phyloP scores from a whole-genome alignment of 805 yeast species.

The Ogataea ramenticola region DNA sequence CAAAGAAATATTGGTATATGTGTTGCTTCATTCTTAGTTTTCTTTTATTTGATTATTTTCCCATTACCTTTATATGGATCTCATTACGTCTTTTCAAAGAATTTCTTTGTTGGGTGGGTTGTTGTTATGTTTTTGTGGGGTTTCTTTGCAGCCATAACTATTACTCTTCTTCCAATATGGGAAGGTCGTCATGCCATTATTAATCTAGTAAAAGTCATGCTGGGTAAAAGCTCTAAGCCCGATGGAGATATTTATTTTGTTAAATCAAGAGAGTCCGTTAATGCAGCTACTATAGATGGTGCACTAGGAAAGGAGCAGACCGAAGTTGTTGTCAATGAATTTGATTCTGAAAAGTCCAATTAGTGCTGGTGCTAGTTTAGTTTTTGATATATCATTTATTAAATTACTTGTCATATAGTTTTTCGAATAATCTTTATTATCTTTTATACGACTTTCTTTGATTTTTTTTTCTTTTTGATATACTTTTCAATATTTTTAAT shows the following conservation, averaged over 20 bases:
- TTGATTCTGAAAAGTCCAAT: background rate
- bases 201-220: slow-evolving; percentile 8
- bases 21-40: slow-evolving; percentile 19
- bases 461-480: no score
- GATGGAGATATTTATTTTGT: slow-evolving; percentile 2
- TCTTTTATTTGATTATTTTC: slow-evolving; percentile 22
- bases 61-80: slow-evolving; percentile 36
- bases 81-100: slow-evolving; percentile 27
- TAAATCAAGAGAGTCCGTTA: slow-evolving; percentile 6
- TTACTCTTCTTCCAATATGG: slow-evolving; percentile 37
- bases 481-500: no score
- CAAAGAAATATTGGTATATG: slow-evolving; percentile 22
- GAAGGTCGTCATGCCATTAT: slow-evolving; percentile 30
- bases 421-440: no score
- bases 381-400: no score
- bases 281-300: background rate
- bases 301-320: background rate
- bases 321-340: background rate
- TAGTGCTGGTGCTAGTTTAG: no score
- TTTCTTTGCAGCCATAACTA: slow-evolving; percentile 29
- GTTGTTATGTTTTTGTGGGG: slow-evolving; percentile 33
- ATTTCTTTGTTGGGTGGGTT: slow-evolving; percentile 31
- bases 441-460: no score
- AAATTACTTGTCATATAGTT: no score
- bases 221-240: slow-evolving; percentile 10